Percentiles rank a stretch among this genome's conserved stretches.
Evolutionary conservation across 2,329 filamentous ascomycete species (phyloP).

Genomic region (Xylariaceae sp.): DNA sequence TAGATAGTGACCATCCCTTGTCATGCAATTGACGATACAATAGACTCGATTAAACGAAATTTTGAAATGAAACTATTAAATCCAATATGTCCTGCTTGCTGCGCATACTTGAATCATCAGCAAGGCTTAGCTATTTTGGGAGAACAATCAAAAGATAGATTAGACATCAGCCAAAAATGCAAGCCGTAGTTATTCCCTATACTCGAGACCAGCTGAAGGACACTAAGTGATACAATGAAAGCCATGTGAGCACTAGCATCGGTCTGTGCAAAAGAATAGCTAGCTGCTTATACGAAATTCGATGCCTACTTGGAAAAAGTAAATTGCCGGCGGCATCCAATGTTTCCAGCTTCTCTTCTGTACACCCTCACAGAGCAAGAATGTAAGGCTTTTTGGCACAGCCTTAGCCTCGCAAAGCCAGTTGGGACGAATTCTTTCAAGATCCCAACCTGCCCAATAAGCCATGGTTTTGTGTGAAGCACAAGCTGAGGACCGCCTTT

Average conservation of each 20-base stretch:
- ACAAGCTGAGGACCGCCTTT: too few species aligned
- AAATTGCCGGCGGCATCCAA: background rate
- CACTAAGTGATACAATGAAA: too few species aligned
- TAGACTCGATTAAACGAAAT: conserved; percentile 23
- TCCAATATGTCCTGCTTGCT: background rate
- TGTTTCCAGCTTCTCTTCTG: background rate
- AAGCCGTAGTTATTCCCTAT: too few species aligned
- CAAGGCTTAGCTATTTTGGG: too few species aligned
- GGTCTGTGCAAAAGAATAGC: too few species aligned
- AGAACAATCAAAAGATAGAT: too few species aligned
- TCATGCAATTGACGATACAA: conserved; percentile 25
- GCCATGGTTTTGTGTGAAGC: too few species aligned
- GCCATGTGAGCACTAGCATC: too few species aligned
- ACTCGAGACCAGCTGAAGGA: too few species aligned
- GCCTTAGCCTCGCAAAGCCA: background rate
- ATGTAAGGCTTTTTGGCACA: conserved; percentile 11
- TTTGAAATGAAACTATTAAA: background rate
- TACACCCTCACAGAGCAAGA: background rate
- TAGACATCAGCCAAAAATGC: too few species aligned
- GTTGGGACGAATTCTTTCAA: background rate
- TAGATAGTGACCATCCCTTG: conserved; percentile 29
- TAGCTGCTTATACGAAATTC: background rate
- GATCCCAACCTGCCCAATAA: background rate
- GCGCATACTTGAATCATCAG: background rate
- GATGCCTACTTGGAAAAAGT: background rate